These are phyloP conservation scores for Discostella stelligeroides DNA, from an alignment of 108 stramenopile genomes.

Conservation along the genomic window DNA sequence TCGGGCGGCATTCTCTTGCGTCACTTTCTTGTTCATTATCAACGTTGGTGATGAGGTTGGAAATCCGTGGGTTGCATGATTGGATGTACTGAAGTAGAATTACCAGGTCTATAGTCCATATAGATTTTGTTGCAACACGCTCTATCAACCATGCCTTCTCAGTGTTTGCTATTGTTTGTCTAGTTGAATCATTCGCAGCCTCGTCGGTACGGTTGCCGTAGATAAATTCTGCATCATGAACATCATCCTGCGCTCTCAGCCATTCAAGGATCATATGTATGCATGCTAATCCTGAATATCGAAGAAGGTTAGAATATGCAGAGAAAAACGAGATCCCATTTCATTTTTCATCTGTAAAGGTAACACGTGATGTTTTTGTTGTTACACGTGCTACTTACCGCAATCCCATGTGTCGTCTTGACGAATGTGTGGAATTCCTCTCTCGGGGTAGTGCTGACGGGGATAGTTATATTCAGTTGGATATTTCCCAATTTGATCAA, in stretches of 20 bases:
- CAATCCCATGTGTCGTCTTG: constrained; percentile 73
- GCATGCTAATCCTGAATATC: constrained; percentile 52
- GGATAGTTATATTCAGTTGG: background rate
- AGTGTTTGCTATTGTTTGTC: constrained; percentile 2
- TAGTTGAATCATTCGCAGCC: background rate
- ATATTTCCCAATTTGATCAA: background rate
- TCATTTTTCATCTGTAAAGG: background rate
- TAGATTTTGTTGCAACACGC: constrained; percentile 59
- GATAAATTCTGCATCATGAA: background rate
- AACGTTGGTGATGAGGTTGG: background rate
- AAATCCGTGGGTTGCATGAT: background rate
- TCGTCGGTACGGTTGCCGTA: constrained; percentile 4
- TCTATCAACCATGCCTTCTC: constrained; percentile 36
- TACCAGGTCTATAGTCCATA: constrained; percentile 84
- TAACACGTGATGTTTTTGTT: background rate
- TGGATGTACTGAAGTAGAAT: constrained; percentile 49
- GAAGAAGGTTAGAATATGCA: background rate
- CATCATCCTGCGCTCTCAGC: constrained; percentile 17
- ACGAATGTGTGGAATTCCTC: constrained; percentile 32
- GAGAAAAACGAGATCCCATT: background rate
- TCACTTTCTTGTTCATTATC: background rate
- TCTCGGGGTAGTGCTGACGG: background rate
- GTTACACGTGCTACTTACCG: constrained; percentile 27
- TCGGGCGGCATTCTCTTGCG: constrained; percentile 14
- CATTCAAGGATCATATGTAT: constrained; percentile 62